phyloP scores from a whole-genome alignment of 495 filamentous ascomycete species.

The Podospora bellae-mahoneyi region DNA sequence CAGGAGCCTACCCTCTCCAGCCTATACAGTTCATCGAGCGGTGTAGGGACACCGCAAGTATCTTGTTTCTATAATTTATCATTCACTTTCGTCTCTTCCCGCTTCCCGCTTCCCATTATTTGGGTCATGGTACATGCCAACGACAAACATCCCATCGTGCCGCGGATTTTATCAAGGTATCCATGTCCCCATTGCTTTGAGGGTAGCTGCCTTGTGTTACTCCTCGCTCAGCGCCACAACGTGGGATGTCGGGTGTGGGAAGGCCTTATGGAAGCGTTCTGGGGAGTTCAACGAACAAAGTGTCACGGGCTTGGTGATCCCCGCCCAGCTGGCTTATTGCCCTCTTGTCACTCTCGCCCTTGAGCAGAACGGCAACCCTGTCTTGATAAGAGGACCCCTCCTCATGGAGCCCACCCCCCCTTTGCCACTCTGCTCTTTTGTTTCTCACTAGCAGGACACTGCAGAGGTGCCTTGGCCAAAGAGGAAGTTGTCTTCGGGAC shows the following conservation, averaged over 20 bases:
- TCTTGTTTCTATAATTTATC: not conserved
- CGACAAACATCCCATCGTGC: conserved; percentile 6
- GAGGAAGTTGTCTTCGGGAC: conserved; percentile 14
- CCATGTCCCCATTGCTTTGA: not conserved
- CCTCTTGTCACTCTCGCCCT: not conserved
- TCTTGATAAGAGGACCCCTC: not conserved
- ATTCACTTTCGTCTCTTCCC: conserved; percentile 6
- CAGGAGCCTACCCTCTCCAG: not conserved
- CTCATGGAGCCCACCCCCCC: not conserved
- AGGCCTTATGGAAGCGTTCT: not conserved
- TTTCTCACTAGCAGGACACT: not conserved
- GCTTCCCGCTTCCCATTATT: not conserved
- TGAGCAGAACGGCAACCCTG: not conserved
- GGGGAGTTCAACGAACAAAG: not conserved
- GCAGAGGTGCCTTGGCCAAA: not conserved
- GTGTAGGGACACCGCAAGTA: not conserved
- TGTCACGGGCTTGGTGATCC: not conserved
- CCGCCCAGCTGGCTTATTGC: not conserved
- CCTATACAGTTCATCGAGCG: not conserved
- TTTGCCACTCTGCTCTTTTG: not conserved
- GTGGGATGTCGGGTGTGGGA: conserved; percentile 14
- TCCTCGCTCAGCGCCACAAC: conserved; percentile 12
- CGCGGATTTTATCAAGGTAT: conserved; percentile 13
- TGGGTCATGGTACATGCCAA: conserved; percentile 7
- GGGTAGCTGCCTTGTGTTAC: conserved; percentile 22